Percentiles rank a stretch among this genome's conserved stretches.
These are phyloP conservation scores for Botrytis fragariae DNA, from an alignment of 2,329 filamentous ascomycete genomes.

Conservation along the genomic window DNA sequence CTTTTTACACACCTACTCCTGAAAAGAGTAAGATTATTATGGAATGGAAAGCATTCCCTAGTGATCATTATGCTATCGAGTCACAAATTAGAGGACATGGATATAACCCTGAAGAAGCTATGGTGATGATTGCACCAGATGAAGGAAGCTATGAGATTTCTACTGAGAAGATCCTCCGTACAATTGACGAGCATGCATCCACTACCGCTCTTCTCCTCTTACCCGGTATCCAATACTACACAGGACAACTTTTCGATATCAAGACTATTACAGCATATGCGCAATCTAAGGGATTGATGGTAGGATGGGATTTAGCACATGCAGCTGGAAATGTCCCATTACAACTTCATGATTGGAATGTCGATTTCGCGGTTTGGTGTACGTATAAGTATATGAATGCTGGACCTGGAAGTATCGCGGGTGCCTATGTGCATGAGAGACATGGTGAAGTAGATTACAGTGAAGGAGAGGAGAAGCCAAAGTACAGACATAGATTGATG, in stretches of 20 bases:
- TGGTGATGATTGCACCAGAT: constrained; percentile 71
- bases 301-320: constrained; percentile 89
- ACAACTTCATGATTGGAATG: constrained; percentile 79
- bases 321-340: constrained; percentile 81
- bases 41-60: constrained; percentile 83
- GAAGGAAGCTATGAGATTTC: constrained; percentile 57
- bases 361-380: constrained; percentile 91
- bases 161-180: constrained; percentile 67
- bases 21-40: constrained; percentile 65
- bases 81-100: constrained; percentile 19
- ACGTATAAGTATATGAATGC: constrained; percentile 93
- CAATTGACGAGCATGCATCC: constrained; percentile 72
- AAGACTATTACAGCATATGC: constrained; percentile 74
- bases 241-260: constrained; percentile 85
- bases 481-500: constrained; percentile 64
- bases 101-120: constrained; percentile 58
- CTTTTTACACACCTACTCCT: constrained; percentile 63
- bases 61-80: constrained; percentile 59
- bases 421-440: constrained; percentile 74
- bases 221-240: constrained; percentile 89
- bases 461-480: constrained; percentile 41
- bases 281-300: constrained; percentile 64
- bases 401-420: constrained; percentile 78
- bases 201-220: constrained; percentile 75
- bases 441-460: constrained; percentile 58